Evolutionary conservation across 495 filamentous ascomycete genomes (phyloP).

Genomic region (Penicillium canescens): DNA sequence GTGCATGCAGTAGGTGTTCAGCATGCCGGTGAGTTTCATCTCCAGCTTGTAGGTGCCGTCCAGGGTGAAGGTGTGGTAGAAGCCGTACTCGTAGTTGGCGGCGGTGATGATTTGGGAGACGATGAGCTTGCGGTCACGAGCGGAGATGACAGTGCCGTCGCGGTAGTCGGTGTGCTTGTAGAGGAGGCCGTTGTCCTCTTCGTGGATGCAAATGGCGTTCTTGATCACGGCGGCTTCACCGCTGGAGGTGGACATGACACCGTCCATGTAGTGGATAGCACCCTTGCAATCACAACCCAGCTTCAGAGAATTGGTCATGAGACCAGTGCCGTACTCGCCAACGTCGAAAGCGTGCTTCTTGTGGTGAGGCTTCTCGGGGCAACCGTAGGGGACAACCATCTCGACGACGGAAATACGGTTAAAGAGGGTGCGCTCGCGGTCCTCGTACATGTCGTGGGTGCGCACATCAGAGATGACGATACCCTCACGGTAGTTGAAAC

Average conservation of each 20-base stretch:
- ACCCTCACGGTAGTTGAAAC: conserved; percentile 90
- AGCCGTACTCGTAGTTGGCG: conserved; percentile 64
- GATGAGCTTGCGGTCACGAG: conserved; percentile 69
- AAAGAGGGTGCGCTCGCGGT: conserved; percentile 70
- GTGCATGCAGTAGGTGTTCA: conserved; percentile 63
- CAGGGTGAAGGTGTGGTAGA: conserved; percentile 53
- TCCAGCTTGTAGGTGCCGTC: conserved; percentile 52
- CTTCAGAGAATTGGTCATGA: conserved; percentile 74
- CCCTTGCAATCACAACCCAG: conserved; percentile 73
- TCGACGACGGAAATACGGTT: conserved; percentile 70
- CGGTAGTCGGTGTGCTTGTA: conserved; percentile 87
- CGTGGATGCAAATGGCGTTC: conserved; percentile 79
- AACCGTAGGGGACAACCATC: conserved; percentile 79
- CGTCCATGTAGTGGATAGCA: conserved; percentile 71
- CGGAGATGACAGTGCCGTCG: conserved; percentile 65
- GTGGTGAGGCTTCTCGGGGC: conserved; percentile 70
- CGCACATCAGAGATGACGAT: conserved; percentile 92
- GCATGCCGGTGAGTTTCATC: conserved; percentile 60
- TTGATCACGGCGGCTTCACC: conserved; percentile 62
- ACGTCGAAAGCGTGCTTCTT: conserved; percentile 80
- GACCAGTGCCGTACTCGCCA: conserved; percentile 71
- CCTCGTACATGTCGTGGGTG: conserved; percentile 85
- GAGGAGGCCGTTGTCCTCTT: conserved; percentile 70
- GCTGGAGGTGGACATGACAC: conserved; percentile 51
- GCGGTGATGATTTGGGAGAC: conserved; percentile 65